Conservation (phyloP, 257 asterid genomes). For the Solanum corneliomulleri region DNA sequence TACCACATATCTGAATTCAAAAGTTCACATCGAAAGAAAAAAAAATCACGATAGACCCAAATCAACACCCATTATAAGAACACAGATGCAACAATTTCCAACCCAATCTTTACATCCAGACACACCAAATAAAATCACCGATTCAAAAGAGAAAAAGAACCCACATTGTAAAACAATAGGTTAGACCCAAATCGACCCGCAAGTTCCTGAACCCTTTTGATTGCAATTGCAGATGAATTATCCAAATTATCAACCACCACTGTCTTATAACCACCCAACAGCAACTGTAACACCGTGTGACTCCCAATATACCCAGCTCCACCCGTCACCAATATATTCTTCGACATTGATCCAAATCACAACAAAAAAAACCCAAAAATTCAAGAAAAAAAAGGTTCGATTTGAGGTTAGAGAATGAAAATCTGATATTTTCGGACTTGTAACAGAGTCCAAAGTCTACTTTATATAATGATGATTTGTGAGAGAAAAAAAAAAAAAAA, state of each 20-base stretch:
- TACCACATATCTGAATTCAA: neutral
- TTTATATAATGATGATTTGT: neutral
- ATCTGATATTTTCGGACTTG: neutral
- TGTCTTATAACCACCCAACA: conserved; percentile 59
- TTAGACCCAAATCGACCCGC: conserved; percentile 56
- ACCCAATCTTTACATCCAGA: neutral
- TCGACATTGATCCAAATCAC: conserved; percentile 17
- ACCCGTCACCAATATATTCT: conserved; percentile 43
- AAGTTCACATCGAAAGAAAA: neutral
- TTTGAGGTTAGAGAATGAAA: neutral
- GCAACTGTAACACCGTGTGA: conserved; percentile 78
- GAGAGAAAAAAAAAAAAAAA: neutral
- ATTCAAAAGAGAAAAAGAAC: neutral
- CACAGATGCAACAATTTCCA: neutral
- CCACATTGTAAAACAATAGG: conserved; percentile 67
- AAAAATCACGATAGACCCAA: neutral
- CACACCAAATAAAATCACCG: neutral
- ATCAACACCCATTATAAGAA: neutral
- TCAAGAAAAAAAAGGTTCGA: neutral
- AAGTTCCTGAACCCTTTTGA: conserved; percentile 58
- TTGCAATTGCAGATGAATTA: conserved; percentile 62
- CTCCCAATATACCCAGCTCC: conserved; percentile 71
- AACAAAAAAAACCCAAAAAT: neutral
- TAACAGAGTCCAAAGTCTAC: neutral
- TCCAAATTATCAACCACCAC: conserved; percentile 86